These are phyloP conservation scores for Fusarium sp. DNA, from an alignment of 2,329 filamentous ascomycete genomes.

Conservation along the genomic window DNA sequence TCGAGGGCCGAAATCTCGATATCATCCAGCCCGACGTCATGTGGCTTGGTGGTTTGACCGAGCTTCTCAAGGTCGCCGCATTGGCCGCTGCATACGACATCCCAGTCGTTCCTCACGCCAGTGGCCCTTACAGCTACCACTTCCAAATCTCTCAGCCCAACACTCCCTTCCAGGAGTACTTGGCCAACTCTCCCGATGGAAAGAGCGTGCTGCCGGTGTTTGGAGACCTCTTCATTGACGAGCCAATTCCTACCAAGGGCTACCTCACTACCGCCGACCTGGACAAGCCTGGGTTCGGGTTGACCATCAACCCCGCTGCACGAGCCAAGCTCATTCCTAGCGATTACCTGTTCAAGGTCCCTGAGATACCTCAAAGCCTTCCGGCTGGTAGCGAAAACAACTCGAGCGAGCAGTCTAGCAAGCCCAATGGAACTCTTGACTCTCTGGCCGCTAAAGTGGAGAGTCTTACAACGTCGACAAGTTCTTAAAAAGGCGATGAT, in stretches of 20 bases:
- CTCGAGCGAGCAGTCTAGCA: slow-evolving; percentile 20
- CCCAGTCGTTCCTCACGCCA: slow-evolving; percentile 94
- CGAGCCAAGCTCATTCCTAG: slow-evolving; percentile 79
- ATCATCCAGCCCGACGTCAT: slow-evolving; percentile 97
- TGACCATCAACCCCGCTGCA: slow-evolving; percentile 85
- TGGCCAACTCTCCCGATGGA: slow-evolving; percentile 92
- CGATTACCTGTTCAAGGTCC: slow-evolving; percentile 76
- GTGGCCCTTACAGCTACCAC: slow-evolving; percentile 94
- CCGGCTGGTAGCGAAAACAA: slow-evolving; percentile 41
- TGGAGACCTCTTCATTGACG: slow-evolving; percentile 88
- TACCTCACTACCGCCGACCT: slow-evolving; percentile 83
- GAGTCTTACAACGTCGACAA: slow-evolving; percentile 45
- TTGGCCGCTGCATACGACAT: slow-evolving; percentile 95
- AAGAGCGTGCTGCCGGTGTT: slow-evolving; percentile 92
- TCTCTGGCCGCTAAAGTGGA: slow-evolving; percentile 53
- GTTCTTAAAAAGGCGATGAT: not conserved
- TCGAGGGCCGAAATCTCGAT: slow-evolving; percentile 91
- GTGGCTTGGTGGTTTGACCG: slow-evolving; percentile 95
- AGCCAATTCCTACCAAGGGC: slow-evolving; percentile 87
- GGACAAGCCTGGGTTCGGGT: slow-evolving; percentile 90
- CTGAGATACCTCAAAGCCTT: slow-evolving; percentile 58
- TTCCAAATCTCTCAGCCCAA: slow-evolving; percentile 95
- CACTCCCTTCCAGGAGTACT: slow-evolving; percentile 94
- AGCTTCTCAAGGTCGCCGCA: slow-evolving; percentile 88
- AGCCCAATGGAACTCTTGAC: slow-evolving; percentile 46